phyloP scores from a whole-genome alignment of 2,329 filamentous ascomycete genomes.

The Aspergillus puulaauensis region DNA sequence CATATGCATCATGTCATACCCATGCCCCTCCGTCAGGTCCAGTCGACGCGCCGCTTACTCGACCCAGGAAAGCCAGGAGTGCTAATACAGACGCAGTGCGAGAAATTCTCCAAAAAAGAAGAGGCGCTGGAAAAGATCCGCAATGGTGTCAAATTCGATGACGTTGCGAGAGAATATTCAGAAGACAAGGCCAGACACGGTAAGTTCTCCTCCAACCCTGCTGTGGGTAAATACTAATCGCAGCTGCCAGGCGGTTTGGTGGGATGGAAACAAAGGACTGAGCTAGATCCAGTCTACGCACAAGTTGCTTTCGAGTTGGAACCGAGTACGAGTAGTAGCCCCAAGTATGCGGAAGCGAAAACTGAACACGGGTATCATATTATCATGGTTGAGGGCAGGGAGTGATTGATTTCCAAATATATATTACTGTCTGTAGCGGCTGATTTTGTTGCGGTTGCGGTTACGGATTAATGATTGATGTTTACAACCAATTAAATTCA shows the following conservation, averaged over 20 bases:
- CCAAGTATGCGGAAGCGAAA: slow-evolving; percentile 62
- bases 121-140: slow-evolving; percentile 62
- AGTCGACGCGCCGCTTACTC: not conserved
- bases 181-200: slow-evolving; percentile 65
- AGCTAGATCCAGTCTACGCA: slow-evolving; percentile 59
- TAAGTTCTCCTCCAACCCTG: slow-evolving; percentile 21
- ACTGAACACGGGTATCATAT: slow-evolving; percentile 67
- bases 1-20: not conserved
- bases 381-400: slow-evolving; percentile 66
- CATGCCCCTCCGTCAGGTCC: too few species aligned
- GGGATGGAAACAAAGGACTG: slow-evolving; percentile 62
- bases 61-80: not conserved
- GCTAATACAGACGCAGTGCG: slow-evolving; percentile 45
- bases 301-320: slow-evolving; percentile 63
- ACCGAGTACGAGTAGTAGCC: slow-evolving; percentile 59
- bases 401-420: slow-evolving; percentile 35
- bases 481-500: not conserved
- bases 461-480: not conserved
- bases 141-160: slow-evolving; percentile 62
- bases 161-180: slow-evolving; percentile 63
- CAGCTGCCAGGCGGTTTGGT: slow-evolving; percentile 54
- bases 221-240: not conserved
- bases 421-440: not conserved
- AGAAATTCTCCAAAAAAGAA: slow-evolving; percentile 66
- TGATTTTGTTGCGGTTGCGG: not conserved